Percentiles rank a stretch among this genome's conserved stretches.
These are phyloP conservation scores for Paraphaeosphaeria minitans DNA, from an alignment of 2,329 filamentous ascomycete genomes.

Conservation along the genomic window DNA sequence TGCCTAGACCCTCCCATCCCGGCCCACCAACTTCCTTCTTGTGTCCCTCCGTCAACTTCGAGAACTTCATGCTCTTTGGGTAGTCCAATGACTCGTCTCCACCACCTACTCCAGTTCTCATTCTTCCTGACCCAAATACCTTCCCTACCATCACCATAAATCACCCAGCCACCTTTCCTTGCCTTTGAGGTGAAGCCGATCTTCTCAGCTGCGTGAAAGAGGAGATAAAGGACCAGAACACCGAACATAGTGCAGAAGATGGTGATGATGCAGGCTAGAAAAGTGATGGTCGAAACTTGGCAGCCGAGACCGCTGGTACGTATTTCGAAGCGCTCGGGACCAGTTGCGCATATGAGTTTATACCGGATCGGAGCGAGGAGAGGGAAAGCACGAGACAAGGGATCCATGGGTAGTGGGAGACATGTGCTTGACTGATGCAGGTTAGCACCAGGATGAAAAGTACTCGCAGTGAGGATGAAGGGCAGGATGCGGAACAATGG, in stretches of 20 bases:
- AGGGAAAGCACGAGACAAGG: slow-evolving; percentile 44
- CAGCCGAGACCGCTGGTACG: slow-evolving; percentile 52
- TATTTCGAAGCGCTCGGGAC: slow-evolving; percentile 52
- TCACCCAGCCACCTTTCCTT: slow-evolving; percentile 32
- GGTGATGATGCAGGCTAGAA: slow-evolving; percentile 51
- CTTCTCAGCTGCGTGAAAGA: slow-evolving; percentile 24
- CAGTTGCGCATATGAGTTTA: slow-evolving; percentile 43
- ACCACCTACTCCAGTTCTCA: slow-evolving; percentile 38
- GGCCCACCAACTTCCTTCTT: slow-evolving; percentile 27
- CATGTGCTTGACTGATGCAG: slow-evolving; percentile 47
- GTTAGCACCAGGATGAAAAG: no score
- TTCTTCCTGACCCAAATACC: slow-evolving; percentile 39
- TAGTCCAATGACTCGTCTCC: slow-evolving; percentile 29
- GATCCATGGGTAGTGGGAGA: slow-evolving; percentile 47
- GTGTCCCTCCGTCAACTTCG: slow-evolving; percentile 34
- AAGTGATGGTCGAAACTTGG: slow-evolving; percentile 53
- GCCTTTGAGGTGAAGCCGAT: slow-evolving; percentile 20
- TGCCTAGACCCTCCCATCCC: slow-evolving; percentile 21
- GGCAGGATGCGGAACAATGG: not conserved
- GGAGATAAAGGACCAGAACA: slow-evolving; percentile 42
- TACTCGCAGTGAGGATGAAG: no score
- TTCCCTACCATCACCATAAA: slow-evolving; percentile 34
- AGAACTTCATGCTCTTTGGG: slow-evolving; percentile 31
- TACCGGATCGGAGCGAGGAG: slow-evolving; percentile 48
- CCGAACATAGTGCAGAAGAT: slow-evolving; percentile 50